Evolutionary conservation across 1,284 basidiomycete species (phyloP), one percentile per base, ranked within the genome.

Genomic region (Ustilago sp.): DNA sequence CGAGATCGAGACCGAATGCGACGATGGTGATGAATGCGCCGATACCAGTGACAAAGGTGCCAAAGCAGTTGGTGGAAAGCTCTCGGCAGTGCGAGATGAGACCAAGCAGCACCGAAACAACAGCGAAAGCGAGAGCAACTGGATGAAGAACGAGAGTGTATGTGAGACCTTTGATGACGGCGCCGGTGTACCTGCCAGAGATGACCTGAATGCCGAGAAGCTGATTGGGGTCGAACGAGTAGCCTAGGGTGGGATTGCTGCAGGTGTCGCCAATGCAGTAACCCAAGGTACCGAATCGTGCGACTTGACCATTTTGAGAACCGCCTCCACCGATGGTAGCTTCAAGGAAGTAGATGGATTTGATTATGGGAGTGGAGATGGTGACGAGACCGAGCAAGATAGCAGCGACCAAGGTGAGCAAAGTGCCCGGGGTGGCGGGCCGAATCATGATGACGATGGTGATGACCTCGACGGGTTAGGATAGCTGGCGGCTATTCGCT

Each of bases 91-190:
- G 80, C 41, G 70, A 65, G 62, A 84, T 69, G 54, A 83, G 63
- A 36, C 81, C 82, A 28, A 83, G 48, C 2, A 82, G 62, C 17
- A 83, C 58, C n/a, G 77, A 59, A 28, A 79, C 61, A 28, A 69
- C 72, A 15, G 78, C 69, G 39, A 79, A 70, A 54, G 63, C 76
- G 34, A 80, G 73, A 0, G 79, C 76, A 48, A 80, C 55, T 50
- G 81, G 82, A 13, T 83, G 80, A 12, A 84, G 73, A 45, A 84
- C 59, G 52, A 84, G 74, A 13, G 80, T 77, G 67, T 84, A 84
- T 62, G 81, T 84, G 48, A 84, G 69, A 17, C 75, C 79, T 51
- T 83, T 81, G 71, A 84, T 74, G 59, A 82, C 64, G 31, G 73
- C 67, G 7, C 63, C 53, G 32, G 78, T 73, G 65, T 79, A 82